Percentiles rank a stretch among this genome's conserved stretches.
phyloP scores from a whole-genome alignment of 352 stramenopile species.

The Thraustotheca clavata region DNA sequence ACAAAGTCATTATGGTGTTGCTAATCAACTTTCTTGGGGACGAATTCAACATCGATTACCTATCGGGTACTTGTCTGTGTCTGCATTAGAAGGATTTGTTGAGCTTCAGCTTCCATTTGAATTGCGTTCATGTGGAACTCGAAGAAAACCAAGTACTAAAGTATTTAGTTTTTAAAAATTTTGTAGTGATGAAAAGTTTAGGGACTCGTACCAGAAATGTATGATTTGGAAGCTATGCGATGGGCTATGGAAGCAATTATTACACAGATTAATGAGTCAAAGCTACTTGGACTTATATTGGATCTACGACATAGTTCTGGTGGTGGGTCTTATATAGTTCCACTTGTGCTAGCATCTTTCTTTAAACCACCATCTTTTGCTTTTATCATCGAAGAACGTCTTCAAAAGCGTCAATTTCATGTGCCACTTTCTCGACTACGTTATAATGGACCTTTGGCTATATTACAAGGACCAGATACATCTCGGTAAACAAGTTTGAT shows the following conservation, averaged over 20 bases:
- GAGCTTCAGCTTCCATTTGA: conserved; percentile 59
- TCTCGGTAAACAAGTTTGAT: conserved; percentile 37
- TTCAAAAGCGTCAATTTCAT: conserved; percentile 10
- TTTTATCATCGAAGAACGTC: conserved; percentile 19
- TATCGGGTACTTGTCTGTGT: conserved; percentile 66
- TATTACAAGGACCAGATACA: conserved; percentile 72
- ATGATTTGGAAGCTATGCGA: conserved; percentile 80
- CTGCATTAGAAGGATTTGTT: conserved; percentile 71
- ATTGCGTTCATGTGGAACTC: conserved; percentile 50
- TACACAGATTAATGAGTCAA: conserved; percentile 34
- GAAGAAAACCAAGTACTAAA: conserved; percentile 21
- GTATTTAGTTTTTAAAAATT: not conserved
- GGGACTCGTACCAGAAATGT: conserved; percentile 60
- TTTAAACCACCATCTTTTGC: conserved; percentile 45
- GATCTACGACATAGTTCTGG: conserved; percentile 70
- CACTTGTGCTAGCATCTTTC: conserved; percentile 61
- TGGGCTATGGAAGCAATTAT: conserved; percentile 81
- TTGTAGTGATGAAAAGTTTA: too few relatives aligned
- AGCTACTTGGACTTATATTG: conserved; percentile 57
- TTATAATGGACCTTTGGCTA: conserved; percentile 55
- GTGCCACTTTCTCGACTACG: not conserved
- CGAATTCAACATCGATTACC: conserved; percentile 66
- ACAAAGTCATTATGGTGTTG: conserved; percentile 23
- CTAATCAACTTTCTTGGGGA: conserved; percentile 61
- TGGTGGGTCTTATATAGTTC: conserved; percentile 50